Conservation (phyloP, 305 asterid genomes). For the Ilex paraguariensis region DNA sequence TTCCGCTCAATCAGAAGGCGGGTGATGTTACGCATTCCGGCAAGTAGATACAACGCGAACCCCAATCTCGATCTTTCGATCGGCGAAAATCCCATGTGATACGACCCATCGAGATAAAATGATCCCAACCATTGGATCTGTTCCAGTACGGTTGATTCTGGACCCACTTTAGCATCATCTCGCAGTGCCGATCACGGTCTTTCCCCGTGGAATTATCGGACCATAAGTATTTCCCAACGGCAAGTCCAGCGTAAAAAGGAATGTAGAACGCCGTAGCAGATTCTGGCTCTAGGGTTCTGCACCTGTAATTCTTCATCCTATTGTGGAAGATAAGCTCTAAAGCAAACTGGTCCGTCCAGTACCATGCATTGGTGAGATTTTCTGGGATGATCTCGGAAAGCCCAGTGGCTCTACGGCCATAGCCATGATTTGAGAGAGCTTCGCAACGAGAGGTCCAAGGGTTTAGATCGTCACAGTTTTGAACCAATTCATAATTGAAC, state of each 20-base stretch:
- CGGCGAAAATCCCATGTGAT: slow-evolving; percentile 82
- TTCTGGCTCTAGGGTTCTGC: slow-evolving; percentile 45
- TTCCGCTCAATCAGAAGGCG: slow-evolving; percentile 53
- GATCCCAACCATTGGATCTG: slow-evolving; percentile 61
- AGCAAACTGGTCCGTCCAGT: slow-evolving; percentile 72
- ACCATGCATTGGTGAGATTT: slow-evolving; percentile 43
- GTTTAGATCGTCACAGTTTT: slow-evolving; percentile 46
- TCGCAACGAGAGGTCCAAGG: slow-evolving; percentile 67
- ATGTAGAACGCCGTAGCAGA: slow-evolving; percentile 64
- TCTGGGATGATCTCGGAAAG: slow-evolving; percentile 35
- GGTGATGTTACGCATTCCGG: slow-evolving; percentile 58
- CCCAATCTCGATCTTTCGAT: slow-evolving; percentile 44
- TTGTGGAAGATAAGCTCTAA: slow-evolving; percentile 51
- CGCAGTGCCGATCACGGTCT: slow-evolving; percentile 62
- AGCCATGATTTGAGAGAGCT: slow-evolving; percentile 60
- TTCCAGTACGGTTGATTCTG: slow-evolving; percentile 35
- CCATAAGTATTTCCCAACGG: slow-evolving; percentile 54
- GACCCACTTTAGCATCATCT: slow-evolving; percentile 50
- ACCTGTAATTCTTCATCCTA: slow-evolving; percentile 50
- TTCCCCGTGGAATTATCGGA: slow-evolving; percentile 25
- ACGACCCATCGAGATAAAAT: slow-evolving; percentile 57
- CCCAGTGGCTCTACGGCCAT: slow-evolving; percentile 40
- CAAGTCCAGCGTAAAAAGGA: slow-evolving; percentile 68
- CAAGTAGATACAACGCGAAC: slow-evolving; percentile 56
- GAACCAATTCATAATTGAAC: slow-evolving; percentile 42